These are phyloP conservation scores for Setomelanomma holmii DNA, from an alignment of 2,329 filamentous ascomycete genomes.

Conservation along the genomic window DNA sequence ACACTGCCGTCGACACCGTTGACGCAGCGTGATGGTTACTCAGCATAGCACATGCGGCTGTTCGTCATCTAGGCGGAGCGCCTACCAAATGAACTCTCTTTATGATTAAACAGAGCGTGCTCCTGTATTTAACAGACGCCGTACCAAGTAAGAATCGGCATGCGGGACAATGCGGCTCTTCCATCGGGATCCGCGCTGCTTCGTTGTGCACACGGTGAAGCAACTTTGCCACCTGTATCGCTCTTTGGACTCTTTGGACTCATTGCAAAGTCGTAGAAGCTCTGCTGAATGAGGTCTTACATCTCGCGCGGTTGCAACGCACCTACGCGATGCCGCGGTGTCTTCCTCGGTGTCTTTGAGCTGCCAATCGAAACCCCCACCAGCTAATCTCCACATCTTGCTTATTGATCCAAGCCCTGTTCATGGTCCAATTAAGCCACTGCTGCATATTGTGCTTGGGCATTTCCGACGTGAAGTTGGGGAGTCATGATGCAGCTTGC, in stretches of 20 bases:
- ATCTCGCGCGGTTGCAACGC: too few relatives aligned
- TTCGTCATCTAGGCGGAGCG: neutral
- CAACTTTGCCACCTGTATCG: too few relatives aligned
- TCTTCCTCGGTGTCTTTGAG: too few relatives aligned
- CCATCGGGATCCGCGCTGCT: neutral
- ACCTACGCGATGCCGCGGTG: too few relatives aligned
- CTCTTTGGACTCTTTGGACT: too few relatives aligned
- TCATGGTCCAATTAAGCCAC: neutral
- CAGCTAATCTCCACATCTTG: neutral
- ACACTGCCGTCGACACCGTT: too few relatives aligned
- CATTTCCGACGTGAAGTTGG: neutral
- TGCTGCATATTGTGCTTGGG: neutral
- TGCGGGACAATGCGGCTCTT: neutral
- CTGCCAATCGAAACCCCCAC: neutral
- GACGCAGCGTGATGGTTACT: neutral
- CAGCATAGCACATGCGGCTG: neutral
- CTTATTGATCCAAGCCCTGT: neutral
- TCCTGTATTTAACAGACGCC: neutral
- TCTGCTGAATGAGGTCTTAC: too few relatives aligned
- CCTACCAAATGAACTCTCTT: neutral
- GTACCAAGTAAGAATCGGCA: neutral
- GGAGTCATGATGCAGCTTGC: neutral
- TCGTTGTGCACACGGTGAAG: too few relatives aligned
- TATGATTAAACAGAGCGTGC: neutral
- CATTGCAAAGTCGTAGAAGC: too few relatives aligned